Conservation (phyloP, 176 grass and related monocot species). For the Phoenix dactylifera region DNA sequence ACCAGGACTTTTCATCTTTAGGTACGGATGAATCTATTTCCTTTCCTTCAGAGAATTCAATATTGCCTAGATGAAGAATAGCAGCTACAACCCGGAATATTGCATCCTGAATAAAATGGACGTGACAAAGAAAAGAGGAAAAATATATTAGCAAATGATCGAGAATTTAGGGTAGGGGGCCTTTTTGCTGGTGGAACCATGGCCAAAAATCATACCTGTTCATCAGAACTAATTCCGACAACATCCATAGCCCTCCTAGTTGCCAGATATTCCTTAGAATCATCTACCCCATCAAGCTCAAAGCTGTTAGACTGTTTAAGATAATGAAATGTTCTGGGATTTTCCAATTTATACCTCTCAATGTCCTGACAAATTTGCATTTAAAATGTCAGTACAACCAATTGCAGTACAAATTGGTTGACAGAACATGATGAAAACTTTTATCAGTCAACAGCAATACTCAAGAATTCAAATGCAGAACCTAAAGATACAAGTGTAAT, state of each 20-base stretch:
- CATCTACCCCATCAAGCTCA: slow-evolving; percentile 85
- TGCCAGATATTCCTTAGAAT: slow-evolving; percentile 63
- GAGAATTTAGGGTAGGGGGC: no score
- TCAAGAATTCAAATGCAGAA: no score
- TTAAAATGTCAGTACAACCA: no score
- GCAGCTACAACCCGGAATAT: slow-evolving; percentile 97
- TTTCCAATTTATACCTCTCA: slow-evolving; percentile 72
- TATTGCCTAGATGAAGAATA: slow-evolving; percentile 97
- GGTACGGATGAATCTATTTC: slow-evolving; percentile 78
- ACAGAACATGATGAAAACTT: no score
- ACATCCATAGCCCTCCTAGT: slow-evolving; percentile 88
- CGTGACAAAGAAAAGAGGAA: not conserved
- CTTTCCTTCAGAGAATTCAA: slow-evolving; percentile 82
- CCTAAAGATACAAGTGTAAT: no score
- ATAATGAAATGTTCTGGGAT: slow-evolving; percentile 79
- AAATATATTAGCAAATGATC: not conserved
- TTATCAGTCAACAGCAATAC: no score
- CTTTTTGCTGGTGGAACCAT: not conserved
- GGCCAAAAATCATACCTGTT: slow-evolving; percentile 51
- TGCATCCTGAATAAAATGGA: slow-evolving; percentile 36
- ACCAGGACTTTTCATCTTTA: slow-evolving; percentile 80
- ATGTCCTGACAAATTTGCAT: slow-evolving; percentile 39
- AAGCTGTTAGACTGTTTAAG: slow-evolving; percentile 93
- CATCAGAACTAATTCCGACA: slow-evolving; percentile 81
- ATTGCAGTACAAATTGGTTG: no score